Evolutionary conservation across 2,329 filamentous ascomycete species (phyloP).

Genomic region (Penicillium glabrum): DNA sequence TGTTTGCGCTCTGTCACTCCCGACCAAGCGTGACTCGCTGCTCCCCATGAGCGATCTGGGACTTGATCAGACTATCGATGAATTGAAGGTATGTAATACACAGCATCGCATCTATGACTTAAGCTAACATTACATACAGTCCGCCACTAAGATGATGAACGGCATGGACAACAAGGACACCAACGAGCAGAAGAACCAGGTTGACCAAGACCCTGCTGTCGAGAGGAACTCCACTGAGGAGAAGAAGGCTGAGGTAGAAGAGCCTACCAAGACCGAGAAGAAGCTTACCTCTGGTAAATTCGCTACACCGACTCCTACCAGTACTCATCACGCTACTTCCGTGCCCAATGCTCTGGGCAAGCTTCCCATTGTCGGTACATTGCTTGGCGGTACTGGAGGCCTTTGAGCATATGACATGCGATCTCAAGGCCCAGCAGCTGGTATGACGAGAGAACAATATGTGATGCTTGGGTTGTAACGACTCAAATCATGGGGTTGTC

Average conservation of each 20-base stretch:
- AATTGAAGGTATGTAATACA: conserved; percentile 18
- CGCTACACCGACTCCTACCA: conserved; percentile 17
- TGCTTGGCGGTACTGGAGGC: conserved; percentile 18
- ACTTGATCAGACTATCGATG: conserved; percentile 11
- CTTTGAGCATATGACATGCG: conserved; percentile 7
- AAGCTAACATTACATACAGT: conserved; percentile 10
- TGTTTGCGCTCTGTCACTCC: conserved; percentile 29
- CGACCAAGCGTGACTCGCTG: conserved; percentile 19
- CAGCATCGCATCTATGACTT: no score
- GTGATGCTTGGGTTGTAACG: background rate
- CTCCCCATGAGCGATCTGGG: background rate
- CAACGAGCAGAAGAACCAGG: conserved; percentile 10
- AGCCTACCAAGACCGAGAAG: conserved; percentile 14
- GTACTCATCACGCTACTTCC: conserved; percentile 12
- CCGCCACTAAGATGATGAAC: conserved; percentile 17
- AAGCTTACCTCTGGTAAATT: conserved; percentile 22
- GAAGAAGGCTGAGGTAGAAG: background rate
- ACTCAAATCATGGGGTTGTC: background rate
- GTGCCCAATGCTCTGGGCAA: conserved; percentile 19
- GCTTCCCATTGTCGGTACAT: conserved; percentile 25
- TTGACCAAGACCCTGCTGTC: background rate
- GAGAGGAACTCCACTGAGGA: conserved; percentile 1
- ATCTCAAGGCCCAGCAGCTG: background rate
- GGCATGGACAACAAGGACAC: conserved; percentile 9
- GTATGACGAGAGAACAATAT: background rate